Conservation (phyloP, 129 eudicot species). For the Artemisia annua region DNA sequence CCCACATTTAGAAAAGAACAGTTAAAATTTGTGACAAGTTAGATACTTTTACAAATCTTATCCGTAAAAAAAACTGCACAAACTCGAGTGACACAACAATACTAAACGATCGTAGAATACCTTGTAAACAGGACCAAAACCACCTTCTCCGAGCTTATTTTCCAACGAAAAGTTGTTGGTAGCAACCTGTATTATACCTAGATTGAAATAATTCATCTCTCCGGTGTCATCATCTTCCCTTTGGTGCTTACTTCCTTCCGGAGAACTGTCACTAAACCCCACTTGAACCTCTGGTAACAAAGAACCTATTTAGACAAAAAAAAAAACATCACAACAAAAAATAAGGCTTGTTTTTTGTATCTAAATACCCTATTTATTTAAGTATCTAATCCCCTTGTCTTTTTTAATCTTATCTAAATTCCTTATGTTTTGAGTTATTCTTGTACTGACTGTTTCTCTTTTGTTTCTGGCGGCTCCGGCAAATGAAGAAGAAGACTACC, state of each 20-base stretch:
- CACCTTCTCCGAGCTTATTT: conserved; percentile 58
- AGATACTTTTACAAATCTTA: no score
- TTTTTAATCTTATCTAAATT: no score
- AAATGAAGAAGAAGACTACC: not conserved
- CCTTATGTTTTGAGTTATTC: no score
- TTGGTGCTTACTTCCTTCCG: not conserved
- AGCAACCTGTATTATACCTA: conserved; percentile 19
- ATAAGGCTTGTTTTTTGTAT: no score
- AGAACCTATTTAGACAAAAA: not conserved
- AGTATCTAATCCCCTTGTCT: no score
- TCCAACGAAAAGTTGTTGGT: conserved; percentile 37
- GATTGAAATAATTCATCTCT: conserved; percentile 24
- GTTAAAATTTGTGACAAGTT: no score
- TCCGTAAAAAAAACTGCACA: not conserved
- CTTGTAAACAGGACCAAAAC: conserved; percentile 54
- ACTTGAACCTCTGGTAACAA: conserved; percentile 12
- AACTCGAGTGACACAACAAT: not conserved
- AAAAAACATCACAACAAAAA: not conserved
- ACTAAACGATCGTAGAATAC: conserved; percentile 10
- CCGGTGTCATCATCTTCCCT: conserved; percentile 29
- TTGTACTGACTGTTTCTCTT: conserved; percentile 10
- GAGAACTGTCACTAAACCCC: conserved; percentile 1
- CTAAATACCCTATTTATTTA: no score
- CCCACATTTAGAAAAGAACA: no score
- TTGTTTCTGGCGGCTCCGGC: not conserved